Conservation (phyloP, 2,329 filamentous ascomycete genomes). For the Colletotrichum camelliae region DNA sequence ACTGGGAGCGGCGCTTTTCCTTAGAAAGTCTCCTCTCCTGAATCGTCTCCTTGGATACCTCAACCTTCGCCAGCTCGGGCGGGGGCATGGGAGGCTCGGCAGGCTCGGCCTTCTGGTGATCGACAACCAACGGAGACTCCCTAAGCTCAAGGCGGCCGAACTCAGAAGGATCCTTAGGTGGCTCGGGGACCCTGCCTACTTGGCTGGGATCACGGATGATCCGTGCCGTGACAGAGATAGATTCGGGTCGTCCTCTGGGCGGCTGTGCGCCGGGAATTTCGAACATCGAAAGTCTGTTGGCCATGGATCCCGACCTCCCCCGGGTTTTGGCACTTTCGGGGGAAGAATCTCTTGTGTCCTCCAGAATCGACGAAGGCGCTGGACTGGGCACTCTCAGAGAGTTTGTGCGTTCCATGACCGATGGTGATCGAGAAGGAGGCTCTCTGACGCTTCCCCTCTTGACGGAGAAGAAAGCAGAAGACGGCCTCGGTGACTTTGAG, state of each 20-base stretch:
- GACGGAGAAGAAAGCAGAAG: slow-evolving; percentile 65
- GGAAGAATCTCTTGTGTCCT: slow-evolving; percentile 50
- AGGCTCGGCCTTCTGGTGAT: slow-evolving; percentile 52
- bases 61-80: slow-evolving; percentile 27
- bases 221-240: slow-evolving; percentile 86
- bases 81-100: slow-evolving; percentile 29
- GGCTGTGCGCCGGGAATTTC: slow-evolving; percentile 42
- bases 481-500: slow-evolving; percentile 33
- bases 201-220: slow-evolving; percentile 73
- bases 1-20: slow-evolving; percentile 41
- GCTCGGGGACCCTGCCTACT: slow-evolving; percentile 45
- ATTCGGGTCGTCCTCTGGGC: slow-evolving; percentile 66
- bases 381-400: slow-evolving; percentile 39
- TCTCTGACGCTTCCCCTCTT: slow-evolving; percentile 49
- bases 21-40: slow-evolving; percentile 54
- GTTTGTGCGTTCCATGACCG: slow-evolving; percentile 48
- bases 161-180: slow-evolving; percentile 46
- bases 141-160: slow-evolving; percentile 57
- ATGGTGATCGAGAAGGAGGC: slow-evolving; percentile 46
- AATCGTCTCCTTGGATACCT: slow-evolving; percentile 48
- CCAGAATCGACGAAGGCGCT: slow-evolving; percentile 38
- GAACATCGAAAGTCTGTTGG: slow-evolving; percentile 61
- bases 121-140: slow-evolving; percentile 64
- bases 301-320: slow-evolving; percentile 59
- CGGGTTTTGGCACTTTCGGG: slow-evolving; percentile 47